These are phyloP conservation scores for Punctularia strigosozonata DNA, from an alignment of 768 basidiomycete species.

Conservation along the genomic window DNA sequence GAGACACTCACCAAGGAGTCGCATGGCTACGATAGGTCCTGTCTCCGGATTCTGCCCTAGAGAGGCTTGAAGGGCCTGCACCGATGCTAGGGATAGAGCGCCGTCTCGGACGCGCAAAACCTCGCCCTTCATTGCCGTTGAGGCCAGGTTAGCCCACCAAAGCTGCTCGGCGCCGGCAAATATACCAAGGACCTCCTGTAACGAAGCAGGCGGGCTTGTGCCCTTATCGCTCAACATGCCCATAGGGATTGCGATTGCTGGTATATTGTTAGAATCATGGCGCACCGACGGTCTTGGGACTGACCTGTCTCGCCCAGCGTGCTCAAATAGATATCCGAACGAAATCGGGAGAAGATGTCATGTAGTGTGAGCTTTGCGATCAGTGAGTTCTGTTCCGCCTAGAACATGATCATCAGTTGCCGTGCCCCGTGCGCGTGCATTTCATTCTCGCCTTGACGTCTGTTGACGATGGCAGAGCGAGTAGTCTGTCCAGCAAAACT, in stretches of 20 bases:
- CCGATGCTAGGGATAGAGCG: constrained; percentile 53
- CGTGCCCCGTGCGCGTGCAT: constrained; percentile 2
- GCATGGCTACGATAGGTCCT: constrained; percentile 43
- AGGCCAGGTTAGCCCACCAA: constrained; percentile 52
- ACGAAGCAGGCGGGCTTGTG: constrained; percentile 28
- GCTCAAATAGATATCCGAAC: constrained; percentile 79
- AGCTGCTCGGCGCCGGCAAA: constrained; percentile 60
- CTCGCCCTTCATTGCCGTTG: constrained; percentile 44
- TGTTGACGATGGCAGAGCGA: constrained; percentile 41
- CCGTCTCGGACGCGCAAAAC: constrained; percentile 68
- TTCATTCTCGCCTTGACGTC: constrained; percentile 60
- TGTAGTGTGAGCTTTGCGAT: constrained; percentile 72
- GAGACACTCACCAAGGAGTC: constrained; percentile 42
- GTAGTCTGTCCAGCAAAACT: constrained; percentile 43
- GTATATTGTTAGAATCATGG: not conserved
- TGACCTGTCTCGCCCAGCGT: constrained; percentile 85
- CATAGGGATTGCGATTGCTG: constrained; percentile 80
- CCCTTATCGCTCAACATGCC: constrained; percentile 44
- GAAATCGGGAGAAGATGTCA: constrained; percentile 67
- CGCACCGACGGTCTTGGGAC: constrained; percentile 16
- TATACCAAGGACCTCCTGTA: constrained; percentile 44
- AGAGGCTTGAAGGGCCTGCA: constrained; percentile 70
- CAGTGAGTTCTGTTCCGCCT: constrained; percentile 70
- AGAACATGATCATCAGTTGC: constrained; percentile 1
- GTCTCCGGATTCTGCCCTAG: constrained; percentile 48